A percentile compares a stretch with the other conserved stretches of the same genome.
Conservation (phyloP, 495 filamentous ascomycete genomes). For the Immersiella caudata region DNA sequence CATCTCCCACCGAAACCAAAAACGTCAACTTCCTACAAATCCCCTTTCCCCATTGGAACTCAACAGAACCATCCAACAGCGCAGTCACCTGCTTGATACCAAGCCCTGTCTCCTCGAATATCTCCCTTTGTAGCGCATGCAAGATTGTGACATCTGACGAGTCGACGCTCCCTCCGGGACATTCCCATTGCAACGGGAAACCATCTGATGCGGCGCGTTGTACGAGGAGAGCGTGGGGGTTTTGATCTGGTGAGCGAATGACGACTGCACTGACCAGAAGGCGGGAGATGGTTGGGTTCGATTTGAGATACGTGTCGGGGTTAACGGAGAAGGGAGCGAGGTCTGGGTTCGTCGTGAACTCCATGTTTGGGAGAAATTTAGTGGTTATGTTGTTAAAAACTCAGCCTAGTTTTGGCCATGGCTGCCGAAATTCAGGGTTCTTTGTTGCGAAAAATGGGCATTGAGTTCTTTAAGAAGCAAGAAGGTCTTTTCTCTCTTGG, state of each 20-base stretch:
- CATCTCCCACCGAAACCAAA: slow-evolving; percentile 34
- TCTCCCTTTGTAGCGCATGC: slow-evolving; percentile 52
- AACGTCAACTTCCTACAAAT: slow-evolving; percentile 42
- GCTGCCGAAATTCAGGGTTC: not conserved
- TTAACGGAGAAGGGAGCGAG: not conserved
- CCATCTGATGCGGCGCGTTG: slow-evolving; percentile 56
- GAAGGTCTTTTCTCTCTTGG: not conserved
- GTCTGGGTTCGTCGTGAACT: not conserved
- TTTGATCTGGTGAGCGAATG: not conserved
- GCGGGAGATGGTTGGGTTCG: slow-evolving; percentile 2
- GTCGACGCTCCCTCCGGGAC: slow-evolving; percentile 60
- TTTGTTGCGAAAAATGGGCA: not conserved
- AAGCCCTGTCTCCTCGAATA: slow-evolving; percentile 60
- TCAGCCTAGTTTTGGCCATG: not conserved
- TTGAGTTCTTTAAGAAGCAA: no score
- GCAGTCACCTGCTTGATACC: not conserved
- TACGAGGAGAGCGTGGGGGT: slow-evolving; percentile 48
- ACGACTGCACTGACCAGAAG: not conserved
- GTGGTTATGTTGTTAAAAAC: not conserved
- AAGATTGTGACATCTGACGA: slow-evolving; percentile 51
- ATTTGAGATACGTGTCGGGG: not conserved
- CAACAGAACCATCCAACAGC: not conserved
- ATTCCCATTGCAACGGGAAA: slow-evolving; percentile 55
- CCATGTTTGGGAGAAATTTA: not conserved
- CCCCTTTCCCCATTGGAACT: slow-evolving; percentile 27